Evolutionary conservation across 345 rosid species (phyloP).

Genomic region (Raphanus raphanistrum): DNA sequence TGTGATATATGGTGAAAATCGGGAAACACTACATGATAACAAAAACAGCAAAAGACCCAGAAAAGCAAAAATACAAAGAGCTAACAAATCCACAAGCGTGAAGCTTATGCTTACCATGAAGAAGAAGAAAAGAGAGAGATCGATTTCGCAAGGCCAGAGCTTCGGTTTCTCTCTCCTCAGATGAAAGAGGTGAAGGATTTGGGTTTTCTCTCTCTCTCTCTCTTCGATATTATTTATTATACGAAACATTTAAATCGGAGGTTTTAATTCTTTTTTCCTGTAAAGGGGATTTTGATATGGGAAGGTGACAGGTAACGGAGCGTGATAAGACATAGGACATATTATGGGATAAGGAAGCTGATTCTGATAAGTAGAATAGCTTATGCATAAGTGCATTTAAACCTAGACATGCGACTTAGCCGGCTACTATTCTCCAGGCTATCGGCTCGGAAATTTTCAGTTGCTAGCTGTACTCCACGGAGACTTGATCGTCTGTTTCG

Average conservation of each 20-base stretch:
- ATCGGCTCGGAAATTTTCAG: slow-evolving; percentile 79
- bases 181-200: slow-evolving; percentile 26
- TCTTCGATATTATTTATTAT: neutral
- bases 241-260: neutral
- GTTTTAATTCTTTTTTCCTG: slow-evolving; percentile 28
- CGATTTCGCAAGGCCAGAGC: slow-evolving; percentile 28
- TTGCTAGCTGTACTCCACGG: slow-evolving; percentile 51
- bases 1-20: slow-evolving; percentile 16
- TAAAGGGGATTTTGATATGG: slow-evolving; percentile 41
- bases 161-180: slow-evolving; percentile 31
- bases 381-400: slow-evolving; percentile 35
- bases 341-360: slow-evolving; percentile 27
- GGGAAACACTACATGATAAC: slow-evolving; percentile 17
- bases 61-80: neutral
- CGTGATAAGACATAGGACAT: rapidly evolving
- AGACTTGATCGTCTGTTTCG: slow-evolving; percentile 19
- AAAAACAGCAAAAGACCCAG: slow-evolving; percentile 2
- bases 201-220: slow-evolving; percentile 9
- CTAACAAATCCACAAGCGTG: slow-evolving; percentile 1
- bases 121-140: slow-evolving; percentile 36
- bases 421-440: slow-evolving; percentile 66
- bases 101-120: slow-evolving; percentile 34
- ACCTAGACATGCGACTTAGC: slow-evolving; percentile 49
- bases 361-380: rapidly evolving
- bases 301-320: slow-evolving; percentile 48